Evolutionary conservation across 2,329 filamentous ascomycete genomes (phyloP).

Genomic region (Davidsoniella virescens): DNA sequence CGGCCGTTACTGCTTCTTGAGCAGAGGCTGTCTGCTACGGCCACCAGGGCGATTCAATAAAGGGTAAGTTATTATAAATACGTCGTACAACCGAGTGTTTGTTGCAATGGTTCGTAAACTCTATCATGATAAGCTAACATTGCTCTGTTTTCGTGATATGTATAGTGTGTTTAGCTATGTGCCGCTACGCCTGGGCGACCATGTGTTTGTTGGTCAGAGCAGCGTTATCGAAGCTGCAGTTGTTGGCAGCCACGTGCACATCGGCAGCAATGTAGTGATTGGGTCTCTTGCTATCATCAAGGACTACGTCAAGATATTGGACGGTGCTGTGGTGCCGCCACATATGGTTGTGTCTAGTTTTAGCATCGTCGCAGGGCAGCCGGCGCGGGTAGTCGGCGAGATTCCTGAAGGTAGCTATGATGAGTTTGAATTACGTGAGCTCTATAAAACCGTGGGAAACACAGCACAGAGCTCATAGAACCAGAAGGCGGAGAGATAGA

Average conservation of each 20-base stretch:
- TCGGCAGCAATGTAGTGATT: constrained; percentile 61
- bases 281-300: constrained; percentile 85
- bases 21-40: constrained; percentile 58
- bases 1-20: constrained; percentile 81
- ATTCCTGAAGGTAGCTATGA: constrained; percentile 55
- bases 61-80: constrained; percentile 28
- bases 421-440: constrained; percentile 45
- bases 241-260: constrained; percentile 72
- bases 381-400: constrained; percentile 67
- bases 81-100: neutral
- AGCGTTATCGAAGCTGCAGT: constrained; percentile 69
- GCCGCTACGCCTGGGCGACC: constrained; percentile 82
- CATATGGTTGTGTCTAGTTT: constrained; percentile 90
- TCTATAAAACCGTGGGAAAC: constrained; percentile 49
- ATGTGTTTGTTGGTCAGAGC: constrained; percentile 70
- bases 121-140: neutral
- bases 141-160: neutral
- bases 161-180: constrained; percentile 54
- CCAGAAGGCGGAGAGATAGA: neutral
- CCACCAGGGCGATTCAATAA: constrained; percentile 73
- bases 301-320: constrained; percentile 78
- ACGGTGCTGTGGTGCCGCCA: constrained; percentile 66
- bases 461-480: constrained; percentile 23
- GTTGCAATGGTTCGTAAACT: neutral
- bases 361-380: constrained; percentile 72